Evolutionary conservation across 2,329 filamentous ascomycete species (phyloP).

Genomic region (Clarireedia homoeocarpa): DNA sequence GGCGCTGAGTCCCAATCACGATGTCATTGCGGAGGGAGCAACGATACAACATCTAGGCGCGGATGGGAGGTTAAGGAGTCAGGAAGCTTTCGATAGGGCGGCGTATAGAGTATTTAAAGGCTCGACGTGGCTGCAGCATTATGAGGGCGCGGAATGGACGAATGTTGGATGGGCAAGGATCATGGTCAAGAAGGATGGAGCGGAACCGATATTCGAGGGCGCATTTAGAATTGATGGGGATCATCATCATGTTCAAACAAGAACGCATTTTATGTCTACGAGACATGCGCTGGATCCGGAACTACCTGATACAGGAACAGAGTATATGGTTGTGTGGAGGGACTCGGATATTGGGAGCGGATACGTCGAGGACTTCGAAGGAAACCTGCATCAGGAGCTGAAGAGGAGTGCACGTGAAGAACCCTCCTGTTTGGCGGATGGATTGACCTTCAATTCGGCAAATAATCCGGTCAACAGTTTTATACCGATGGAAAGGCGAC

Average conservation of each 20-base stretch:
- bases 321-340: slow-evolving; percentile 85
- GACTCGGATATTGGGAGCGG: slow-evolving; percentile 67
- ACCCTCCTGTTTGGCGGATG: slow-evolving; percentile 63
- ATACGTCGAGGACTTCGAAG: slow-evolving; percentile 33
- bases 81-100: slow-evolving; percentile 63
- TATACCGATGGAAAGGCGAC: slow-evolving; percentile 34
- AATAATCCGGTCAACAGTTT: slow-evolving; percentile 57
- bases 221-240: slow-evolving; percentile 75
- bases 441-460: slow-evolving; percentile 70
- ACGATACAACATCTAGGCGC: slow-evolving; percentile 62
- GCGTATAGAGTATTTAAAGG: slow-evolving; percentile 83
- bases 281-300: slow-evolving; percentile 65
- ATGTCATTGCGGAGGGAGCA: slow-evolving; percentile 73
- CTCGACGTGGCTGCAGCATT: slow-evolving; percentile 59
- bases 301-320: slow-evolving; percentile 42
- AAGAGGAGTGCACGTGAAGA: slow-evolving; percentile 26
- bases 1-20: slow-evolving; percentile 80
- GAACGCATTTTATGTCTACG: slow-evolving; percentile 64
- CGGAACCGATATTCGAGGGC: slow-evolving; percentile 77
- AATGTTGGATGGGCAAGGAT: slow-evolving; percentile 84
- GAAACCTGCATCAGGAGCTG: slow-evolving; percentile 40
- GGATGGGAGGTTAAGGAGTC: slow-evolving; percentile 59
- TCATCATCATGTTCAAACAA: slow-evolving; percentile 79
- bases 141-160: slow-evolving; percentile 58
- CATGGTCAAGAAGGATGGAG: slow-evolving; percentile 68